Evolutionary conservation across 177 flowering plant species (phyloP).

Genomic region (Vitis hybrid): DNA sequence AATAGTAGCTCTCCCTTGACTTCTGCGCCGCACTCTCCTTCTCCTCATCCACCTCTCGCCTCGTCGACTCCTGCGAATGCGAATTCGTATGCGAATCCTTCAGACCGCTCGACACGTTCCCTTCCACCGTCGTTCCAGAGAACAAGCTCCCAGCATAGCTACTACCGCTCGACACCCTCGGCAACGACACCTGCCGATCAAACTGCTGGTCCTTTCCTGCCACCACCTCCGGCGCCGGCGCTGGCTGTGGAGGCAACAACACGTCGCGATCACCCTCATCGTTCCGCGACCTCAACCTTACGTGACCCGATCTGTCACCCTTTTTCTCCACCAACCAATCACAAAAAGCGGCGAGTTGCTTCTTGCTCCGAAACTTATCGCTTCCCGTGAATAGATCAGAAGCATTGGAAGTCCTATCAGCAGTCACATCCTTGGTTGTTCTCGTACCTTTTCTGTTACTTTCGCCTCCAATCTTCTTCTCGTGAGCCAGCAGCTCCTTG

Average conservation of each 20-base stretch:
- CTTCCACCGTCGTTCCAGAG: slow-evolving; percentile 63
- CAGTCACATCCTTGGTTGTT: background rate
- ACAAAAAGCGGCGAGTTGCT: slow-evolving; percentile 42
- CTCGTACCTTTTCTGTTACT: slow-evolving; percentile 16
- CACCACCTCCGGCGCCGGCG: slow-evolving; percentile 21
- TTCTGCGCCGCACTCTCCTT: slow-evolving; percentile 40
- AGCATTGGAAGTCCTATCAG: slow-evolving; percentile 13
- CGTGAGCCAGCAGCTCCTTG: slow-evolving; percentile 45
- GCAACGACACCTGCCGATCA: slow-evolving; percentile 45
- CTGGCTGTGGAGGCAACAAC: slow-evolving; percentile 31
- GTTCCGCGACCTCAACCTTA: slow-evolving; percentile 17
- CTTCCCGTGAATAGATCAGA: slow-evolving; percentile 44
- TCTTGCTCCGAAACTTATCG: slow-evolving; percentile 30
- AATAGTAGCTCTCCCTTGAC: slow-evolving; percentile 58
- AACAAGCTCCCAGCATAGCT: slow-evolving; percentile 75
- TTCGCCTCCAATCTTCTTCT: slow-evolving; percentile 36
- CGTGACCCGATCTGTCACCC: slow-evolving; percentile 23
- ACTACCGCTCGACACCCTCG: slow-evolving; percentile 57
- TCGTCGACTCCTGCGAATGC: slow-evolving; percentile 7
- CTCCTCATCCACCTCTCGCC: slow-evolving; percentile 25
- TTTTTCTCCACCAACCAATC: slow-evolving; percentile 44
- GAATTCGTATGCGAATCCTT: slow-evolving; percentile 29
- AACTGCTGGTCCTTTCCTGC: slow-evolving; percentile 26
- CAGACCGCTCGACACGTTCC: slow-evolving; percentile 42
- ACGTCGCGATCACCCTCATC: slow-evolving; percentile 42